Evolutionary conservation across 2,329 filamentous ascomycete genomes (phyloP).

Genomic region (Paecilomyces formosus): DNA sequence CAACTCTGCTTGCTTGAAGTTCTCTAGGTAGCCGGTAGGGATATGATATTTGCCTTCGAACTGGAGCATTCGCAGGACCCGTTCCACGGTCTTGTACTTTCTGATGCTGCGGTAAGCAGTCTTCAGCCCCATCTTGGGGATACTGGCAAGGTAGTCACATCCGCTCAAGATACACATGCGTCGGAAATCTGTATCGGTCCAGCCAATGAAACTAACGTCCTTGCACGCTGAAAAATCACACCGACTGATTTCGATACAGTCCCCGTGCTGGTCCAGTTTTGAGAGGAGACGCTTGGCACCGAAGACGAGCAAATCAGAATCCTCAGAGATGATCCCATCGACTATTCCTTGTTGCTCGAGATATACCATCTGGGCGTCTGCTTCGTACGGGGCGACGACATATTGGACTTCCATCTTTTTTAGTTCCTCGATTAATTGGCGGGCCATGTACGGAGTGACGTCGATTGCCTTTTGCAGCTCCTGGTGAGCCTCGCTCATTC

Average conservation of each 20-base stretch:
- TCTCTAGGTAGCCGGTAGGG: slow-evolving; percentile 70
- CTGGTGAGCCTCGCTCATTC: slow-evolving; percentile 67
- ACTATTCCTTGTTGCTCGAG: slow-evolving; percentile 80
- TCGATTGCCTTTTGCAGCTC: slow-evolving; percentile 95
- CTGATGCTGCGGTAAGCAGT: slow-evolving; percentile 86
- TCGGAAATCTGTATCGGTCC: slow-evolving; percentile 85
- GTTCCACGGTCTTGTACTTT: slow-evolving; percentile 82
- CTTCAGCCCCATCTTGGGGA: slow-evolving; percentile 82
- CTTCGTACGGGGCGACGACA: slow-evolving; percentile 93
- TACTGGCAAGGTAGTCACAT: slow-evolving; percentile 86
- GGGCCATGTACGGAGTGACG: slow-evolving; percentile 92
- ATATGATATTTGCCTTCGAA: slow-evolving; percentile 82
- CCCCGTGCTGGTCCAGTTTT: slow-evolving; percentile 88
- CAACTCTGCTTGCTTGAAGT: slow-evolving; percentile 78
- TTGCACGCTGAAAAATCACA: slow-evolving; percentile 81
- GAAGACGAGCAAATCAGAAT: slow-evolving; percentile 93
- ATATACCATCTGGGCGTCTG: slow-evolving; percentile 93
- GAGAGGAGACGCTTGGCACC: slow-evolving; percentile 85
- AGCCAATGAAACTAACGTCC: slow-evolving; percentile 82
- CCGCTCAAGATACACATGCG: slow-evolving; percentile 95
- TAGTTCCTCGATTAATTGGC: slow-evolving; percentile 81
- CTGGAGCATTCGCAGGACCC: slow-evolving; percentile 70
- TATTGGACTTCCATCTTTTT: slow-evolving; percentile 75
- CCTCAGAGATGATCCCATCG: slow-evolving; percentile 84
- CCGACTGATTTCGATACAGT: slow-evolving; percentile 86